Base-by-base conservation (phyloP, 75 land plant species). In the Sequoia sempervirens region DNA sequence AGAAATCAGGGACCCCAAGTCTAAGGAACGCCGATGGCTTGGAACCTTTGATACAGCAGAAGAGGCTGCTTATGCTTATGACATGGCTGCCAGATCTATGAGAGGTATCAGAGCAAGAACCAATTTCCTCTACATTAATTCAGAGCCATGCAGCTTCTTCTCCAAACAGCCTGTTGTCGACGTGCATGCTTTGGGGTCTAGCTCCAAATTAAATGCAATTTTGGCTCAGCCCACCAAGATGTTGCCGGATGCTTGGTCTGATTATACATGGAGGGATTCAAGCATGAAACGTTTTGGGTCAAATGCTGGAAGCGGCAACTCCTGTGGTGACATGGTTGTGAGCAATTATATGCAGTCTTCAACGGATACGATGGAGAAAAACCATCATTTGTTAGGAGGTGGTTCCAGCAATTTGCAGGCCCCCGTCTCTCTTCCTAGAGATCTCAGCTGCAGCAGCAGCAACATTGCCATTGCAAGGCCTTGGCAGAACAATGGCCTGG, bases 21-120 rank as follows among this genome's bases (percentile, higher is more conserved):
- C 92, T 30, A 92, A 92, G 41, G 91, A 89, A 54, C 83, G 94
- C 61, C 83, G 88, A 15, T 92, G 94, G 94, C 91, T 92, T 32
- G 94, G 94, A n/a, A 92, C 94, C n/a, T 92, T 92, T 80, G 94
- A 90, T 84, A 92, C 94, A 17, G 93, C 92, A 10, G 92, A 90
- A 81, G 89, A 89, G 17, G 93, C 93, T 3, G 92, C 94, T 1
- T 89, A 84, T 70, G 93, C 93, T 38, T 92, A 92, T 68, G 92
- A 92, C 85, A 83, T 82, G 47, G 93, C 93, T 30, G 94, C 94
- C 13, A 66, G 94, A 64, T 81, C 90, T 79, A 91, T 92, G 92
- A 87, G 92, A 37, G 94, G 94, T 23, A 32, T 82, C 41, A 92
- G 91, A 68, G 94, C 94, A 0, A 72, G 92, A 5, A 92, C 94